Conservation (phyloP, 73 alveolate species). For the Tetrahymena elliotti region DNA sequence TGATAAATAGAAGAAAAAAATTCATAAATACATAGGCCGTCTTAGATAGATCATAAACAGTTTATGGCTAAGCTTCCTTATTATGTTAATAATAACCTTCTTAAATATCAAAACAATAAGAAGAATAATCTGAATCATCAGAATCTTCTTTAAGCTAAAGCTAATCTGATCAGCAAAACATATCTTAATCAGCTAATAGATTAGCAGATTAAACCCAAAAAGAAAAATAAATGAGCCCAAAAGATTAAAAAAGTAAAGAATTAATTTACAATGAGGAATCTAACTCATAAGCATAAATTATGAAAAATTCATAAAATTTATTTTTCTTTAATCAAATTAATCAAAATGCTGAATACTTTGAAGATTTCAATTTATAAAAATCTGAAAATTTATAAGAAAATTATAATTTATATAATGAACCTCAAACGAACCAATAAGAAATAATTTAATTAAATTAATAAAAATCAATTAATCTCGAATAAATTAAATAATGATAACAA, state of each 20-base stretch:
- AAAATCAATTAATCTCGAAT: not conserved
- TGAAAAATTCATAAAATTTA: not conserved
- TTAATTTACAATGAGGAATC: not conserved
- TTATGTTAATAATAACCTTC: not conserved
- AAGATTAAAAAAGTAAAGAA: too few species aligned
- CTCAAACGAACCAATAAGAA: too few species aligned
- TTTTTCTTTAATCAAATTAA: too few species aligned
- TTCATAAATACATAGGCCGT: not conserved
- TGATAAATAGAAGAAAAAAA: not conserved
- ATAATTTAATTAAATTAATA: too few species aligned
- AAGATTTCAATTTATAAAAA: not conserved
- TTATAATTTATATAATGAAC: too few species aligned
- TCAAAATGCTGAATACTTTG: not conserved
- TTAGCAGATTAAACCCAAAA: not conserved
- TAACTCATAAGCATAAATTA: too few species aligned
- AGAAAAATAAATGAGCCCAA: not conserved
- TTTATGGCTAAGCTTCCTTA: not conserved
- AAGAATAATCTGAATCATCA: not conserved
- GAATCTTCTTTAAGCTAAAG: not conserved
- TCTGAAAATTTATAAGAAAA: not conserved
- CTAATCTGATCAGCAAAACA: not conserved
- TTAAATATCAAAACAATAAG: not conserved
- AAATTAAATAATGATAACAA: too few species aligned
- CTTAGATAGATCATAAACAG: not conserved
- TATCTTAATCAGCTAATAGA: not conserved